These are phyloP conservation scores for Pleurotus ostreatus DNA, from an alignment of 768 basidiomycete species.

Conservation along the genomic window DNA sequence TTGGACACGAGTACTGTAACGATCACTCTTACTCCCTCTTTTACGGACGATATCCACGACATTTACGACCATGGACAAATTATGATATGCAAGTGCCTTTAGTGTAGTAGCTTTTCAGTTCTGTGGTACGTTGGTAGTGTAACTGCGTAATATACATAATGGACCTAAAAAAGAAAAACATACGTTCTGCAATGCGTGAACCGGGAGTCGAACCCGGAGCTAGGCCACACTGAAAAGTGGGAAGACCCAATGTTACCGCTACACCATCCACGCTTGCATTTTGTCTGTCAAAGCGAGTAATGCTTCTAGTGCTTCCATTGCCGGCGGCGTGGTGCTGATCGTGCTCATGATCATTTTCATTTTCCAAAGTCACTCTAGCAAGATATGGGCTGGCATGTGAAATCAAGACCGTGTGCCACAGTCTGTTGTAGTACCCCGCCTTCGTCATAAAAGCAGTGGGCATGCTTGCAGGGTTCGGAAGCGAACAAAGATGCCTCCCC, in stretches of 20 bases:
- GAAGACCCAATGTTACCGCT: slow-evolving; percentile 88
- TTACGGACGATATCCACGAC: not conserved
- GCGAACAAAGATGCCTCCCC: not conserved
- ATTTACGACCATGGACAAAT: not conserved
- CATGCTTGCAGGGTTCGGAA: no score
- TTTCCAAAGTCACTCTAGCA: no score
- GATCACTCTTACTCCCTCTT: not conserved
- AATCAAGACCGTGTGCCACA: not conserved
- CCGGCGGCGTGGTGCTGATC: no score
- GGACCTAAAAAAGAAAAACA: not conserved
- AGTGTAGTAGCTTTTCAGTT: not conserved
- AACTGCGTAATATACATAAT: not conserved
- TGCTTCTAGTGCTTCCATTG: no score
- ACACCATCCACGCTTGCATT: slow-evolving; percentile 56
- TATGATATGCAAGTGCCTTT: not conserved
- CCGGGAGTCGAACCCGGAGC: slow-evolving; percentile 56
- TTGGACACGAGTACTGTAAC: not conserved
- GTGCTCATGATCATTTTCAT: no score
- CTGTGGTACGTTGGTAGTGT: not conserved
- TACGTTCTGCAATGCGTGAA: slow-evolving; percentile 29
- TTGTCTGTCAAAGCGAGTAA: not conserved
- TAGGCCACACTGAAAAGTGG: slow-evolving; percentile 45
- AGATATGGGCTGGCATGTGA: not conserved
- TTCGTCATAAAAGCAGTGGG: not conserved
- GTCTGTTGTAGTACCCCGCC: not conserved